Evolutionary conservation across 148 eudicot genomes (phyloP), one percentile per base, ranked within the genome.

Genomic region (Pouteria glomerata): DNA sequence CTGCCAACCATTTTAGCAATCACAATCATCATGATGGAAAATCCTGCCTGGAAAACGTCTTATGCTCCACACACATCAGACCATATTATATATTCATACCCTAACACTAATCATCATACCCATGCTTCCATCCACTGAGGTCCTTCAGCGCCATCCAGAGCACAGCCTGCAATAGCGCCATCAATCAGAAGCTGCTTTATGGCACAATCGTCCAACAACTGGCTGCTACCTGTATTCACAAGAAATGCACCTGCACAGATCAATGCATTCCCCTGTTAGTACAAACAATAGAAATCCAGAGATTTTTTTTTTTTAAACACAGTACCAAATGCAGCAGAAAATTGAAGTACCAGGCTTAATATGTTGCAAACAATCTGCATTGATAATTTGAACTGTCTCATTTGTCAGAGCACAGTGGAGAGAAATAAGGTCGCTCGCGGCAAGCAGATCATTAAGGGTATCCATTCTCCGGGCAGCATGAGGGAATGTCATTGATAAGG

Each of bases 111-210:
- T 63, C 62, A 85, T 57, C 87, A 72, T 95, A 95, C 99, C 99
- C 99, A 95, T 77, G 99, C 99, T 88, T 95, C 99, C 99, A 95
- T 95, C 99, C 99, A 95, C 55, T 95, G 99, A 42, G 99, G 99
- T 52, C 99, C 99, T 85, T 95, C 99, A 72, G 99, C 99, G 58
- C 99, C 99, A 82, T 95, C 99, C 70, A 95, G 77, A 59, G 99
- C 99, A 89, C 99, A 95, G 73, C 99, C 99, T 65, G 99, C 96
- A 79, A 95, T 84, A 48, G 84, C 84, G 48, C 99, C 99, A 78
- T 95, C 99, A 73, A 95, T 89, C 81, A 95, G 68, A 35, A 95
- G 96, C 78, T 95, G 94, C 75, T 95, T 95, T 74, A 95, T 97
- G 56, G 97, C 97, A 79, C 99, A 95, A 77, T 95, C 99, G 85